phyloP scores from a whole-genome alignment of 2,329 filamentous ascomycete species.

The Fusarium dimerum region DNA sequence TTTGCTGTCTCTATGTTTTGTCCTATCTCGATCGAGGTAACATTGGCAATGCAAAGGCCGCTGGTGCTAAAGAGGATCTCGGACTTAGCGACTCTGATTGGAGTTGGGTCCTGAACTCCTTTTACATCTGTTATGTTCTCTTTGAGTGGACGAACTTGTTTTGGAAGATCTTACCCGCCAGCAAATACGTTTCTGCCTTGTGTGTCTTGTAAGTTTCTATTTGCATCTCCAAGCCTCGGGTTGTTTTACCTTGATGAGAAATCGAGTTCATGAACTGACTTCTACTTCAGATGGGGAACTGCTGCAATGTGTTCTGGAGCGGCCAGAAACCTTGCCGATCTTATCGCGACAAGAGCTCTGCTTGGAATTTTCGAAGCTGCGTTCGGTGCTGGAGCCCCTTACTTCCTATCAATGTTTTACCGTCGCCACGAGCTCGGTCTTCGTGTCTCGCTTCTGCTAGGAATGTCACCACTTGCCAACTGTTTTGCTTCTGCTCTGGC shows the following conservation, averaged over 20 bases:
- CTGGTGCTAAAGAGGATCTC: conserved; percentile 14
- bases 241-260: rapidly evolving
- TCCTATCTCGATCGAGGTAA: conserved; percentile 24
- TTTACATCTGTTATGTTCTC: conserved; percentile 18
- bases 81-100: conserved; percentile 9
- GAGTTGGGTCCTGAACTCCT: conserved; percentile 24
- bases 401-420: conserved; percentile 17
- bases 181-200: conserved; percentile 10
- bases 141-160: conserved; percentile 25
- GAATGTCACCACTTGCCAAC: conserved; percentile 19
- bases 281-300: conserved; percentile 13
- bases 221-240: background rate
- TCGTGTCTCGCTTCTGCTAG: conserved; percentile 5
- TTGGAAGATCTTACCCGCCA: conserved; percentile 20
- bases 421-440: conserved; percentile 13
- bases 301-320: conserved; percentile 21
- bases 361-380: conserved; percentile 19
- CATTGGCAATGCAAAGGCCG: conserved; percentile 24
- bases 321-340: conserved; percentile 3
- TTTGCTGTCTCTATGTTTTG: conserved; percentile 22
- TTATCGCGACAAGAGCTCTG: conserved; percentile 8
- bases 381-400: conserved; percentile 19
- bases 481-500: conserved; percentile 14
- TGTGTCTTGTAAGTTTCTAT: conserved; percentile 13
- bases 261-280: background rate